These are phyloP conservation scores for Acanthamoeba healyi DNA, from an alignment of 208 protist genomes.

Conservation along the genomic window DNA sequence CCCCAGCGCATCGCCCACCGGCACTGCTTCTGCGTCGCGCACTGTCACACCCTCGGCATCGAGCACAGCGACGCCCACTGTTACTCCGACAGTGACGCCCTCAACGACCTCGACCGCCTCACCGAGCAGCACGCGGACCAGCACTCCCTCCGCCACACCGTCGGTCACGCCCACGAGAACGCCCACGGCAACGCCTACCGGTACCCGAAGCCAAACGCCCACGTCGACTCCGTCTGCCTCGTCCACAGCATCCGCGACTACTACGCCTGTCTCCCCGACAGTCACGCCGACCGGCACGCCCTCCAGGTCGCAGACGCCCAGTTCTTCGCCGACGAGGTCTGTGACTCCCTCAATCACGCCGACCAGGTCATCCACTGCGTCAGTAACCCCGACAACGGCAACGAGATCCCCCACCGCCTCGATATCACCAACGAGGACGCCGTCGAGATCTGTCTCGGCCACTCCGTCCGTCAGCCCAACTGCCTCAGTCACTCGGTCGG, in stretches of 20 bases:
- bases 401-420: not conserved
- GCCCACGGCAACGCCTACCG: not conserved
- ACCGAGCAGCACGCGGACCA: not conserved
- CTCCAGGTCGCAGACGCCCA: no score
- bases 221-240: no score
- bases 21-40: not conserved
- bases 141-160: not conserved
- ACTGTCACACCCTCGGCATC: not conserved
- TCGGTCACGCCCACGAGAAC: not conserved
- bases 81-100: not conserved
- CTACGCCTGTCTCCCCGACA: no score
- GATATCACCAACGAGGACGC: not conserved
- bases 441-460: not conserved
- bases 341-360: no score
- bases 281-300: no score
- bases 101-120: not conserved
- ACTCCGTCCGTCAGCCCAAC: not conserved
- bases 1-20: no score
- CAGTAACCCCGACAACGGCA: no score
- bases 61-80: no score
- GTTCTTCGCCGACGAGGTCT: no score
- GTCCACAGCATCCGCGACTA: no score
- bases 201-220: no score
- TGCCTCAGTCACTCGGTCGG: not conserved
- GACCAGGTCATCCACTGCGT: no score